A percentile compares a stretch with the other conserved stretches of the same genome.
Evolutionary conservation across 768 basidiomycete species (phyloP).

Genomic region (Tricholoma saponaceum): DNA sequence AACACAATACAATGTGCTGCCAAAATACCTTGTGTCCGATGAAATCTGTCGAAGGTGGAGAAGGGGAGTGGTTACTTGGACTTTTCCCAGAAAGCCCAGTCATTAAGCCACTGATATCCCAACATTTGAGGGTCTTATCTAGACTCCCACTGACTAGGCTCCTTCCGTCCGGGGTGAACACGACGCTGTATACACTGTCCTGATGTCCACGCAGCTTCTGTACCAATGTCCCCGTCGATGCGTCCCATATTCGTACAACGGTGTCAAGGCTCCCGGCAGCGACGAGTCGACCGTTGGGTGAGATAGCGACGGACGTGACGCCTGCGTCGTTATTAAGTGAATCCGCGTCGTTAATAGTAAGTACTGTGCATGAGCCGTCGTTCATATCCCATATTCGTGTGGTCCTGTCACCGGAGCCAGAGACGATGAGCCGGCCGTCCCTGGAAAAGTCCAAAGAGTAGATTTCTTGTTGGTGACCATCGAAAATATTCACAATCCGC

Average conservation of each 20-base stretch:
- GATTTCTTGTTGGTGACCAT: constrained; percentile 90
- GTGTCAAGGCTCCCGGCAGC: constrained; percentile 71
- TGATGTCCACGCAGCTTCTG: constrained; percentile 74
- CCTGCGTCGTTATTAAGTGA: constrained; percentile 47
- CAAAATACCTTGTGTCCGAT: constrained; percentile 82
- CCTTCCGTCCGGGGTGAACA: constrained; percentile 90
- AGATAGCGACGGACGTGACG: constrained; percentile 77
- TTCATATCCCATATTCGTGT: constrained; percentile 45
- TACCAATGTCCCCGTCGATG: constrained; percentile 55
- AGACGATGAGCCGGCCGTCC: constrained; percentile 82
- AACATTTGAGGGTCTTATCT: constrained; percentile 85
- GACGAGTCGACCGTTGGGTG: constrained; percentile 65
- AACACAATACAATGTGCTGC: constrained; percentile 36
- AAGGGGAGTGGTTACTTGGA: constrained; percentile 46
- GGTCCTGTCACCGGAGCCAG: constrained; percentile 74
- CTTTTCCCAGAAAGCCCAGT: constrained; percentile 16
- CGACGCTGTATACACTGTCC: constrained; percentile 85
- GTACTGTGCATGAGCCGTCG: constrained; percentile 33
- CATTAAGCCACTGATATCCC: constrained; percentile 78
- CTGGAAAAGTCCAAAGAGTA: constrained; percentile 89
- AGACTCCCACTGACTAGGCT: constrained; percentile 89
- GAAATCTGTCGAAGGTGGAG: constrained; percentile 73
- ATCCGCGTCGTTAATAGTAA: constrained; percentile 51
- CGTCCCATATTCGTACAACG: constrained; percentile 82
- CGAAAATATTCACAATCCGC: constrained; percentile 73